Percentiles rank a stretch among this genome's conserved stretches.
phyloP scores from a whole-genome alignment of 192 early-diverging fungal genomes.

The Coemansia sp. region DNA sequence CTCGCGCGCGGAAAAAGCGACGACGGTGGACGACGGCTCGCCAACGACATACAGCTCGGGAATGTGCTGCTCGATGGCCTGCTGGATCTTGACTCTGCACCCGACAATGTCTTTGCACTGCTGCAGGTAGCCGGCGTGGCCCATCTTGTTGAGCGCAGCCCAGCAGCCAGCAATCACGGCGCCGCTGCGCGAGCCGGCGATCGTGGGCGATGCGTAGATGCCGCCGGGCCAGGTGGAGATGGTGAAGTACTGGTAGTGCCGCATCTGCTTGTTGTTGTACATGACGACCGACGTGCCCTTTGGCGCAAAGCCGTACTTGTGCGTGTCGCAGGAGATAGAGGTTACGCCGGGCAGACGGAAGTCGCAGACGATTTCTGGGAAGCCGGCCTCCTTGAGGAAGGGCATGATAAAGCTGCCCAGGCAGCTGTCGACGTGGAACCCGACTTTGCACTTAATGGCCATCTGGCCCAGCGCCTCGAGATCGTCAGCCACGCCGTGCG shows the following conservation, averaged over 20 bases:
- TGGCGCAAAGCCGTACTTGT: constrained; percentile 99
- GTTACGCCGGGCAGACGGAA: constrained; percentile 91
- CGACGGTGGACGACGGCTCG: constrained; percentile 73
- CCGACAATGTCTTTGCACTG: constrained; percentile 76
- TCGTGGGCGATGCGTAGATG: constrained; percentile 89
- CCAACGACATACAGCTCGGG: constrained; percentile 80
- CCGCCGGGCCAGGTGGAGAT: constrained; percentile 92
- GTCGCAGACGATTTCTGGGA: constrained; percentile 76
- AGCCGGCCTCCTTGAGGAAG: constrained; percentile 90
- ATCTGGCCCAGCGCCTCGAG: constrained; percentile 73
- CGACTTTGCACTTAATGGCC: constrained; percentile 77
- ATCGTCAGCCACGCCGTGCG: constrained; percentile 91
- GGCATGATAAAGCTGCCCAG: constrained; percentile 94
- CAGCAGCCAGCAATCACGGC: constrained; percentile 95
- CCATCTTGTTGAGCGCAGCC: constrained; percentile 87
- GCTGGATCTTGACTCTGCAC: constrained; percentile 65
- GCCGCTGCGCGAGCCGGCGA: constrained; percentile 86
- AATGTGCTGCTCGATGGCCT: constrained; percentile 52
- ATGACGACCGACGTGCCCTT: constrained; percentile 96
- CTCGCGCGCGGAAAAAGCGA: constrained; percentile 72
- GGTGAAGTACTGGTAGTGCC: constrained; percentile 92
- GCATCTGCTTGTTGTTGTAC: constrained; percentile 74
- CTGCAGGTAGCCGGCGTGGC: constrained; percentile 81
- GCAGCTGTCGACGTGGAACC: constrained; percentile 94
- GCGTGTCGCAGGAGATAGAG: constrained; percentile 92